Evolutionary conservation across 257 asterid species (phyloP), one percentile per base, ranked within the genome.

Genomic region (Plectranthus barbatus): DNA sequence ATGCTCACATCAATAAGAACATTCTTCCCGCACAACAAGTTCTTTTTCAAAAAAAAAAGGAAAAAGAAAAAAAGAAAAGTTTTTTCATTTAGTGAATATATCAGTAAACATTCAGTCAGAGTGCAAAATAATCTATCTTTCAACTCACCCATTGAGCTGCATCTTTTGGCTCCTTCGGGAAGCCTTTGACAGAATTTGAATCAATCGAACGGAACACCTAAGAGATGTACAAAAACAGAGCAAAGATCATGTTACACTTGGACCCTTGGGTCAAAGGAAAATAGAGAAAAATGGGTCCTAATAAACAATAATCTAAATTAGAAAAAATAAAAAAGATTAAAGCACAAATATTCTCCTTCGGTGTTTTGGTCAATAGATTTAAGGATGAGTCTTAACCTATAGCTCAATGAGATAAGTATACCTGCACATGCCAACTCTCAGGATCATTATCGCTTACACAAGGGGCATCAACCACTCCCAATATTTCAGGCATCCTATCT

Each of bases 351-450:
- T 50, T 50, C 9, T 23, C 33, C 17, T 50, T 23, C 7, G 64
- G 33, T 12, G 13, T 9, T 48, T 20, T 51, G n/a, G n/a, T 40
- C 9, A 8, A 9, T 44, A 18, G 11, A 26, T 17, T 3, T 15
- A 51, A 39, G 70, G 54, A 23, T 8, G 33, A 59, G 49, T 60
- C n/a, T 7, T 9, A 44, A 15, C 33, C 15, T 10, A 56, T 13
- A 56, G 51, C 14, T 49, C 57, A 18, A 60, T 29, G 42, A 33
- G 47, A 69, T 7, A 15, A 58, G 59, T 31, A 73, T 61, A 85
- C 99, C 96, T 93, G 99, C 44, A 76, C 96, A 71, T 93, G 99
- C 94, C 95, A 93, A 74, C 87, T 72, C 76, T 93, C 94, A 18
- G 97, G 95, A 77, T 84, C 85, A 26, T 78, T 66, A 24, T 82